Evolutionary conservation across 768 basidiomycete species (phyloP), one percentile per base, ranked within the genome.

Genomic region (Suillus plorans): DNA sequence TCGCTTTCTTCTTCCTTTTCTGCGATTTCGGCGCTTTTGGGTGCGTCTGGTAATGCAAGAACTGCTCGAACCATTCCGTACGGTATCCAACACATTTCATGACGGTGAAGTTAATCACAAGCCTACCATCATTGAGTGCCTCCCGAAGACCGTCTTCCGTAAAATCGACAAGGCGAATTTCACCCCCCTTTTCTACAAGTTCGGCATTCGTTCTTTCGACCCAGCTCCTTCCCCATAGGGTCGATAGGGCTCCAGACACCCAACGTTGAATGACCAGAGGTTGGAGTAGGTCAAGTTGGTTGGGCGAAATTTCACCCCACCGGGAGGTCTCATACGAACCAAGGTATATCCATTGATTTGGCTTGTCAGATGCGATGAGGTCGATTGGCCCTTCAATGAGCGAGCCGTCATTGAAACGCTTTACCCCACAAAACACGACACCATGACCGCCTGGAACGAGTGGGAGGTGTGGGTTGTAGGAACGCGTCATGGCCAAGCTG

Each of bases 51-150:
- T 63, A 67, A 28, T 68, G 47, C 20, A 65, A 22, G 37, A 70
- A 61, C n/a, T 61, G 34, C 36, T 70, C 66, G 52, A 68, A 65
- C 70, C 68, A 70, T 13, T 69, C 66, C 14, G 66, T 37, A 9
- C 69, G 70, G 60, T 67, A 71, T n/a, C 66, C 66, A n/a, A 68
- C 69, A 36, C 70, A 70, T 36, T 68, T 63, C 36, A 71, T 62
- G 39, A 70, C 65, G 13, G 64, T 68, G 65, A 70, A 71, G 10
- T 63, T 57, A 28, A 71, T 71, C 14, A 7, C 22, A 3, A 70
- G 37, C 7, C 68, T 64, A 7, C 70, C 70, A 36, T 71, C 70
- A 13, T 56, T 14, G 13, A 71, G 57, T 22, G 66, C 70, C n/a
- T 63, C 41, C 2, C 59, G 18, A 16, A 71, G 37, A 18, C 69